Conservation (phyloP, 352 stramenopile genomes). For the Phytopythium aichiense region DNA sequence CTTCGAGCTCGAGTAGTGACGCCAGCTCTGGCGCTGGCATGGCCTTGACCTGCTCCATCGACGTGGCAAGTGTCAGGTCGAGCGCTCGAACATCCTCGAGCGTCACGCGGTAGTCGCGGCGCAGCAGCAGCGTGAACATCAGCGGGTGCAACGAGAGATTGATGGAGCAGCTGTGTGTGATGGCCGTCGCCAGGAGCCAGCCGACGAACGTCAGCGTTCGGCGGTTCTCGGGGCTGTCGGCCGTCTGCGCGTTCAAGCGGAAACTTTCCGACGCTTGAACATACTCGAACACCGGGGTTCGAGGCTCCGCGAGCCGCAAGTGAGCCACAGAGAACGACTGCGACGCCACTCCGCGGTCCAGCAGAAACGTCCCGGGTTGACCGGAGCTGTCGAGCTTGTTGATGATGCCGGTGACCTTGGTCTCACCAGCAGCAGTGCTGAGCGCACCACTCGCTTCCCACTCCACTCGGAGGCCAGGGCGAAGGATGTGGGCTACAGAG, state of each 20-base stretch:
- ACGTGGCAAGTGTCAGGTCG: conserved; percentile 36
- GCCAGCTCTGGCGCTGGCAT: conserved; percentile 50
- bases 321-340: conserved; percentile 36
- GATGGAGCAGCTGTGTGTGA: conserved; percentile 39
- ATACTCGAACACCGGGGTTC: conserved; percentile 41
- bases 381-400: conserved; percentile 31
- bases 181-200: conserved; percentile 55
- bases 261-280: conserved; percentile 58
- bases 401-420: conserved; percentile 34
- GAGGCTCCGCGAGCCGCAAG: conserved; percentile 38
- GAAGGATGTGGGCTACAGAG: conserved; percentile 11
- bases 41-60: conserved; percentile 39
- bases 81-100: conserved; percentile 45
- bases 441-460: conserved; percentile 10
- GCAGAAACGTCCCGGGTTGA: conserved; percentile 26
- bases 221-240: conserved; percentile 27
- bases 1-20: conserved; percentile 57
- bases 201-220: conserved; percentile 42
- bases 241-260: conserved; percentile 47
- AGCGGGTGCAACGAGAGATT: conserved; percentile 38
- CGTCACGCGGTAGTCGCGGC: conserved; percentile 22
- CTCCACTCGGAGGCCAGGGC: conserved; percentile 33
- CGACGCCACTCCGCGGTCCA: conserved; percentile 36
- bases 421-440: conserved; percentile 9
- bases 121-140: conserved; percentile 47